Base-by-base conservation (phyloP, 345 rosid genomes). In the Aethionema arabicum region DNA sequence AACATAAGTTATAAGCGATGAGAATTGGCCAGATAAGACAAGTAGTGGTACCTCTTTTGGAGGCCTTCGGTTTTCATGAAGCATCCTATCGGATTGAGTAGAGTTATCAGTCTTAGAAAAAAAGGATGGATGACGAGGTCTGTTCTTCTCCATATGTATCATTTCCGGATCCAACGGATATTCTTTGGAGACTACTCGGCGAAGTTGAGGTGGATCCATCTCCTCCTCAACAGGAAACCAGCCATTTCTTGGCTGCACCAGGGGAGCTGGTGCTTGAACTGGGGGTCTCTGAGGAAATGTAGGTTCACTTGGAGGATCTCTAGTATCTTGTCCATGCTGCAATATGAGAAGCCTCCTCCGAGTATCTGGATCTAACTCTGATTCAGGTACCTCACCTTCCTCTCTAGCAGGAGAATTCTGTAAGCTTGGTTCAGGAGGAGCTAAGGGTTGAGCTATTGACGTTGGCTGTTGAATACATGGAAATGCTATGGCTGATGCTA, bases 311-410 rank as follows among this genome's bases (percentile, higher is more conserved):
- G 92, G 77, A 45, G 72, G 76, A 56, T 90, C 97, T 80, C 95
- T 84, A 21, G 72, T 72, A 83, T 95, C 97, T 78, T 88, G 92
- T 67, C 99, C 99, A 50, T 95, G 95, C 71, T 95, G 95, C 80
- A 95, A 83, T 78, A 95, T 90, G 63, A 95, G 96, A 66, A 95
- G 96, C 74, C 95, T 73, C 84, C 99, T 86, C 74, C 98, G 78
- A 16, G 96, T 90, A 78, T 88, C 91, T 32, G 97, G 99, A 81
- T 95, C 99, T 72, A 95, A 68, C 74, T 95, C 99, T 53, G 99
- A 90, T 78, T 88, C 98, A 38, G 95, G 98, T 46, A 90, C 96
- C 79, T 95, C 99, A 42, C 99, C 99, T 75, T 95, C 99, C 81
- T 90, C 99, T 72, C 98, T 83, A 48, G 88, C 96, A 43, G 96